Evolutionary conservation across 192 early-diverging fungal species (phyloP).

Genomic region (Podila verticillata): DNA sequence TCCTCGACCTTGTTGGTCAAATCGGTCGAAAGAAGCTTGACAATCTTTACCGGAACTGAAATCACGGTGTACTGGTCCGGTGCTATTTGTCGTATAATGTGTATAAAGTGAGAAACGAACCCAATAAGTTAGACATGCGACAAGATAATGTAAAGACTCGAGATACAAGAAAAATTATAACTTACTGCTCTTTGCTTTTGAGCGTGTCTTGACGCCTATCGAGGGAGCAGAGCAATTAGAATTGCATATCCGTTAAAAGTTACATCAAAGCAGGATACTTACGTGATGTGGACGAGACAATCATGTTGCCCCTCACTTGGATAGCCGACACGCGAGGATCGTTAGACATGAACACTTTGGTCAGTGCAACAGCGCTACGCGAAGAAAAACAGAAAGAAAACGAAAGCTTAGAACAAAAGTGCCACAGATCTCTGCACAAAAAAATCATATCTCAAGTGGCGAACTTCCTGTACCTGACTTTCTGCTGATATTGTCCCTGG

Average conservation of each 20-base stretch:
- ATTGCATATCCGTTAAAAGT: too few relatives aligned
- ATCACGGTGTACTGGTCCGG: slow-evolving; percentile 81
- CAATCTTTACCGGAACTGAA: slow-evolving; percentile 83
- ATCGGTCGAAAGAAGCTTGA: slow-evolving; percentile 85
- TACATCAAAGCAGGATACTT: not conserved
- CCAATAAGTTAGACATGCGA: not conserved
- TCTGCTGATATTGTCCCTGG: slow-evolving; percentile 82
- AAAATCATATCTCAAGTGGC: too few relatives aligned
- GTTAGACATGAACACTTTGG: slow-evolving; percentile 67
- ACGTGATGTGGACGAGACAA: slow-evolving; percentile 52
- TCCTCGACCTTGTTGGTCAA: slow-evolving; percentile 71
- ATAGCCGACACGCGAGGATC: slow-evolving; percentile 74
- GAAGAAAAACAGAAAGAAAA: not conserved
- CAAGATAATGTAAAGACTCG: not conserved
- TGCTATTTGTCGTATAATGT: slow-evolving; percentile 35
- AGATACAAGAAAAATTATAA: slow-evolving; percentile 1
- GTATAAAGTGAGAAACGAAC: not conserved
- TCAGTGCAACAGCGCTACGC: slow-evolving; percentile 76
- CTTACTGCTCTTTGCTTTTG: slow-evolving; percentile 27
- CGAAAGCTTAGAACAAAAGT: too few relatives aligned
- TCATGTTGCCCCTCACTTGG: slow-evolving; percentile 82
- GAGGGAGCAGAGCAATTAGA: too few relatives aligned
- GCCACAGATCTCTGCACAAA: too few relatives aligned
- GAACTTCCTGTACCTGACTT: slow-evolving; percentile 65
- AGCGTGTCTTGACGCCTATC: slow-evolving; percentile 10